phyloP scores from a whole-genome alignment of 2,329 filamentous ascomycete genomes.

The Amauroascus niger region DNA sequence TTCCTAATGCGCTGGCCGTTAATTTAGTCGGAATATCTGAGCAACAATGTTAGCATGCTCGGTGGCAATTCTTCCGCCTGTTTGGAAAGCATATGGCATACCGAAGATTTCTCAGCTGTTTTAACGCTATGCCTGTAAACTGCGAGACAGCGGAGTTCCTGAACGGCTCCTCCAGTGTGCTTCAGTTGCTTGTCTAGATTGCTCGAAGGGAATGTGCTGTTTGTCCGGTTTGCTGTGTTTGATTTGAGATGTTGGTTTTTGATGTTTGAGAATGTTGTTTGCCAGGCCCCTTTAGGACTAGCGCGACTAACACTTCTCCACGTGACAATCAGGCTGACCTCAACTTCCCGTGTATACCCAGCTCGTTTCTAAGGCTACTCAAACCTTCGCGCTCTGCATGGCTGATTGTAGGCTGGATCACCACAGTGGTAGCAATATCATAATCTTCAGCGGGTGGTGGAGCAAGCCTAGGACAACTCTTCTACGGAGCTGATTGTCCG shows the following conservation, averaged over 20 bases:
- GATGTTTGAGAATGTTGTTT: slow-evolving; percentile 5
- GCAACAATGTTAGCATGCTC: background rate
- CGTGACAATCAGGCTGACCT: too few relatives aligned
- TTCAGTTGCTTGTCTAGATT: background rate
- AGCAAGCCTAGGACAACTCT: too few relatives aligned
- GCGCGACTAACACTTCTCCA: too few relatives aligned
- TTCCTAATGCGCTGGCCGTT: background rate
- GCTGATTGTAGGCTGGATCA: too few relatives aligned
- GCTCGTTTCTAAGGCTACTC: too few relatives aligned
- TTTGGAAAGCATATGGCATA: background rate
- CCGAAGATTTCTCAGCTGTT: background rate
- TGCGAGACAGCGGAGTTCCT: background rate
- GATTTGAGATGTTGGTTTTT: background rate
- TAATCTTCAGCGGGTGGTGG: too few relatives aligned
- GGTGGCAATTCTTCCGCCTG: background rate
- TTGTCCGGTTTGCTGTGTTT: slow-evolving; percentile 12
- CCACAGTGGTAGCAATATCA: too few relatives aligned
- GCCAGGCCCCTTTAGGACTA: background rate
- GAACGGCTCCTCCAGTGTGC: background rate
- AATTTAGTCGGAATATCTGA: background rate
- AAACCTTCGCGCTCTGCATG: background rate
- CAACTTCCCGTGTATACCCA: too few relatives aligned
- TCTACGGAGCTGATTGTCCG: too few relatives aligned
- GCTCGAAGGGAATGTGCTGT: slow-evolving; percentile 1
- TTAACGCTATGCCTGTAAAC: background rate